Base-by-base conservation (phyloP, 2,329 filamentous ascomycete species). In the Colletotrichum sp. region DNA sequence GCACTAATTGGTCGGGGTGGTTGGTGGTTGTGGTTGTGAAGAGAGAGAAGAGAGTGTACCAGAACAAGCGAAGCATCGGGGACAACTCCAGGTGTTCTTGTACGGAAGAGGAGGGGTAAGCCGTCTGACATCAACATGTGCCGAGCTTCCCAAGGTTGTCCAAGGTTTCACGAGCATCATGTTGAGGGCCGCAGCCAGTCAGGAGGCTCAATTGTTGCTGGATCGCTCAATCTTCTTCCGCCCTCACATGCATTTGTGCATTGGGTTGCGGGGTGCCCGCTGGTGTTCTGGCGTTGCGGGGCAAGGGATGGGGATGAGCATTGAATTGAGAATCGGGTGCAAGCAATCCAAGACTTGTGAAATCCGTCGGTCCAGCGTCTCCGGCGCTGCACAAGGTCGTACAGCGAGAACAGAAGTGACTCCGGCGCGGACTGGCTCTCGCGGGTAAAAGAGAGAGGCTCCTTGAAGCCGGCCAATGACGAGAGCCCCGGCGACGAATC, bases 231-330 rank as follows among this genome's bases (percentile, higher is more conserved):
- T 68, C 24, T 26, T 76, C 36, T 44, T 60, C 71, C 28, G 21
- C 73, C 62, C 73, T 76, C 73, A 74, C 74, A 76, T 76, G 71
- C 70, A 68, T 68, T 68, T 69, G 59, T 52, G 59, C 74, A 73
- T 68, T 26, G 36, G 55, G 28, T 76, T 76, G 70, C 71, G 74
- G 74, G 73, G 72, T 74, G 70, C 32, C 59, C 34, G 72, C 49
- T 55, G 49, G 62, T 39, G 28, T n/a, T 60, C 28, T 52, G 64
- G 52, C 16, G 64, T 72, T 49, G 75, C 67, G 75, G 75, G 68
- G 72, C 59, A 55, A 69, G 21, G 73, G 65, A 68, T 59, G 55
- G 55, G 55, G 55, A 59, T 59, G 24, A n/a, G 55, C 55, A 59
- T 59, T 59, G 55, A 21, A 26, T 24, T 24, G 32, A 34, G 39